Base-by-base conservation (phyloP, 768 basidiomycete genomes). In the Boletales sp. region DNA sequence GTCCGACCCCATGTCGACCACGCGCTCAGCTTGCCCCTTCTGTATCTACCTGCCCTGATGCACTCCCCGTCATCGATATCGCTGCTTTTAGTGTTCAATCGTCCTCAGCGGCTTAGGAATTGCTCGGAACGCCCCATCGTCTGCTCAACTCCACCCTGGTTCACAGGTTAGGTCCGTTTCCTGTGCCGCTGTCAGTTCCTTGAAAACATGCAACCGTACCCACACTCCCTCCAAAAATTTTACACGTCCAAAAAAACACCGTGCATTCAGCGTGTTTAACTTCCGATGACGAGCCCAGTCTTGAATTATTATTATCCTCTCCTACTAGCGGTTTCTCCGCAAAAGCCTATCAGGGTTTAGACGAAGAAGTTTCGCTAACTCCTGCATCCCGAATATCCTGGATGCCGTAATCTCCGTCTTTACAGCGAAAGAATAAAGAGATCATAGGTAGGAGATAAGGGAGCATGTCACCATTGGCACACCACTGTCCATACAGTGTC, bases 381-480 rank as follows among this genome's bases (percentile, higher is more conserved):
- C 66, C 63, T 57, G 54, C 44, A 38, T 53, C 50, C 47, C 21
- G 21, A 21, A 21, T 21, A 2, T 21, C 21, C 51, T 54, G 28
- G 62, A 55, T 65, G 60, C 67, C 67, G 67, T 63, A 68, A 68
- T 68, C 67, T 70, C 67, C 67, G 67, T 58, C 46, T 47, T 51
- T 45, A 25, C 56, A 51, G 51, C 49, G 50, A 51, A 55, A 35
- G 31, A 48, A 51, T 30, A 49, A 53, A 57, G 14, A 7, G 53
- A 55, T 60, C 51, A 42, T 53, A 53, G 46, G 48, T 38, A 36
- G 44, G 44, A 19, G 42, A 54, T 43, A 48, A 46, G 18, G 46
- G 18, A 53, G 49, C 49, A 28, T 55, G 38, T 57, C 57, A 44
- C 40, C 15, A 17, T 53, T 35, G 44, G 47, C 42, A 31, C 49